Conservation (phyloP, 805 yeast genomes). For the Teunomyces barrocoloradensis region DNA sequence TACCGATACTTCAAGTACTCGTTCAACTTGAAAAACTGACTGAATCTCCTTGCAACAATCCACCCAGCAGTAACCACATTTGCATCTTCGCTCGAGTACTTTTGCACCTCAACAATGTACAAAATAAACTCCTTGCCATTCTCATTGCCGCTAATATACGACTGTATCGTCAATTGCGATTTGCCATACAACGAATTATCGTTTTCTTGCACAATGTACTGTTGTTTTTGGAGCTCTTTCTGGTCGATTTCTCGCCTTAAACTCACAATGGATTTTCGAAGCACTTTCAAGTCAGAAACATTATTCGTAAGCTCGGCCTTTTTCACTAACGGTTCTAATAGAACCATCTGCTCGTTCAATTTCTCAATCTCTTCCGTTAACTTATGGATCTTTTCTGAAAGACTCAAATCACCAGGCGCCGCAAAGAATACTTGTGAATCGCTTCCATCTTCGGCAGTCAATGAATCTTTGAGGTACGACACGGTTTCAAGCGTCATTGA, state of each 20-base stretch:
- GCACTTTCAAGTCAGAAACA: slow-evolving; percentile 60
- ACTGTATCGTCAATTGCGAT: slow-evolving; percentile 52
- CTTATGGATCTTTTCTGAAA: slow-evolving; percentile 64
- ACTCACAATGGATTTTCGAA: slow-evolving; percentile 64
- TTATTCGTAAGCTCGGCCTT: slow-evolving; percentile 88
- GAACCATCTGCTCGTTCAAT: slow-evolving; percentile 57
- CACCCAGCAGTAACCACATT: slow-evolving; percentile 64
- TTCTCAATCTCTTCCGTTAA: slow-evolving; percentile 56
- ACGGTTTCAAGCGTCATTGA: slow-evolving; percentile 21
- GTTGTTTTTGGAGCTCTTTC: slow-evolving; percentile 75
- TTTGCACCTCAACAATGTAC: slow-evolving; percentile 76
- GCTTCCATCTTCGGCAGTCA: slow-evolving; percentile 5
- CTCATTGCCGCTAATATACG: slow-evolving; percentile 55
- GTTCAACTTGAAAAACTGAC: slow-evolving; percentile 75
- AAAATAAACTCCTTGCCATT: slow-evolving; percentile 59
- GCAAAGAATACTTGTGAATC: slow-evolving; percentile 47
- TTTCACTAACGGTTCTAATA: slow-evolving; percentile 63
- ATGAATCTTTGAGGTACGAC: slow-evolving; percentile 12
- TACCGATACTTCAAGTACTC: slow-evolving; percentile 56
- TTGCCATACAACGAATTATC: slow-evolving; percentile 74
- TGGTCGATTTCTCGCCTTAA: slow-evolving; percentile 69
- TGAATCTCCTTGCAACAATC: slow-evolving; percentile 87
- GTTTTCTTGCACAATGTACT: slow-evolving; percentile 76
- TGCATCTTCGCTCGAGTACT: slow-evolving; percentile 39
- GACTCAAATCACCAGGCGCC: slow-evolving; percentile 65